Evolutionary conservation across 768 basidiomycete genomes (phyloP), one percentile per base, ranked within the genome.

Genomic region (Austroboletus eburneus): DNA sequence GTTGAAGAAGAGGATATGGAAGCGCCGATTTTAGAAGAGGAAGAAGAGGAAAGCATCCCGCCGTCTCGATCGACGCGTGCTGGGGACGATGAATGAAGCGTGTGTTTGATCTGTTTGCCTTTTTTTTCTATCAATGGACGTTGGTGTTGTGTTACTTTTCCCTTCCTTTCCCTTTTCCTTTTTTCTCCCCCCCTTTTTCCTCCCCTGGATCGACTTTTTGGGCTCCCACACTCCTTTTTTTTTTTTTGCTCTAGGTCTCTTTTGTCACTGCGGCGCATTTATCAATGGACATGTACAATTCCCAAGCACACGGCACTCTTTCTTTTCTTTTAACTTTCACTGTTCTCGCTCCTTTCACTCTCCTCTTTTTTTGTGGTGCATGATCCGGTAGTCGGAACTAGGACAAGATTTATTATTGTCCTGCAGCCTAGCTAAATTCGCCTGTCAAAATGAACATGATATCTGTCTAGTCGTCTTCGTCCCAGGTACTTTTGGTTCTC

Each of bases 401-500:
- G 56, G 51, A 55, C 54, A 55, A 32, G 34, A 50, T 54, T 48
- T 61, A 34, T 58, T 58, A 64, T 51, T 59, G 61, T 66, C 67
- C n/a, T n/a, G n/a, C n/a, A n/a, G n/a, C n/a, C n/a, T n/a, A n/a
- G n/a, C n/a, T n/a, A n/a, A n/a, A n/a, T n/a, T 36, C 52, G 51
- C 55, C 45, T 29, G 23, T 47, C 47, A 30, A 42, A 22, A 38
- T 42, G 45, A 42, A 50, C 44, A 30, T 39, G 52, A 58, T 49
- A 39, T 44, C 20, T 34, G n/a, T 35, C 57, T 67, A 71, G 64
- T 91, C 62, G 25, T 64, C 88, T 21, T 84, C 85, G 54, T 91
- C 90, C 89, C 89, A 91, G 89, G 89, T 40, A 91, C 73, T 64
- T 90, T 91, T 39, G 88, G 89, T 40, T 89, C 88, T 22, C 89